Evolutionary conservation across 805 yeast species (phyloP).

Genomic region (Candida ipomoeae): DNA sequence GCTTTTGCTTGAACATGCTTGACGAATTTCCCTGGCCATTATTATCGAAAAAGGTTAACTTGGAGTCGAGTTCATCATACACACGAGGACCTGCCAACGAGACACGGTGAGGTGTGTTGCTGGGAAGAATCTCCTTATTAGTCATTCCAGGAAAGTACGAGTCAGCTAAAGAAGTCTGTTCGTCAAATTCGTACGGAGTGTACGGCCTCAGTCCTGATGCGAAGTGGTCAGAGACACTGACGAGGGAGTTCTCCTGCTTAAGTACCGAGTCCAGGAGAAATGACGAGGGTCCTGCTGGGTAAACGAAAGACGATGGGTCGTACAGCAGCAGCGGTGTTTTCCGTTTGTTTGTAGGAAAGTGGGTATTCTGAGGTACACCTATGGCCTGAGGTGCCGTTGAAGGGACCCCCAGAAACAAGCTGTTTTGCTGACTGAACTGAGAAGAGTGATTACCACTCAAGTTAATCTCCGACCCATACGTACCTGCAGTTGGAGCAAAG

Average conservation of each 20-base stretch:
- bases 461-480: background rate
- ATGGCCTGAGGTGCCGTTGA: conserved; percentile 10
- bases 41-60: background rate
- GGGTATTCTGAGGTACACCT: conserved; percentile 7
- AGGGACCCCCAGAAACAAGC: conserved; percentile 5
- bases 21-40: background rate
- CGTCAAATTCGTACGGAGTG: conserved; percentile 17
- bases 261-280: conserved; percentile 11
- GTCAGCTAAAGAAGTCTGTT: conserved; percentile 11
- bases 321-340: conserved; percentile 19
- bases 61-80: conserved; percentile 1
- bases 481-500: background rate
- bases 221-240: conserved; percentile 30
- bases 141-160: conserved; percentile 3
- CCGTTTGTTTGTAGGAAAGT: conserved; percentile 9
- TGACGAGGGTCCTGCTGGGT: conserved; percentile 10
- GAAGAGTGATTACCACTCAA: background rate
- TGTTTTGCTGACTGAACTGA: background rate
- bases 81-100: background rate
- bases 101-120: background rate
- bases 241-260: conserved; percentile 26
- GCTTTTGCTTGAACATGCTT: background rate
- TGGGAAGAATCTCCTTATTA: background rate
- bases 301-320: conserved; percentile 12
- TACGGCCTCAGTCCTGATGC: conserved; percentile 15